These are phyloP conservation scores for Xylariaceae sp. DNA, from an alignment of 2,329 filamentous ascomycete species.

Conservation along the genomic window DNA sequence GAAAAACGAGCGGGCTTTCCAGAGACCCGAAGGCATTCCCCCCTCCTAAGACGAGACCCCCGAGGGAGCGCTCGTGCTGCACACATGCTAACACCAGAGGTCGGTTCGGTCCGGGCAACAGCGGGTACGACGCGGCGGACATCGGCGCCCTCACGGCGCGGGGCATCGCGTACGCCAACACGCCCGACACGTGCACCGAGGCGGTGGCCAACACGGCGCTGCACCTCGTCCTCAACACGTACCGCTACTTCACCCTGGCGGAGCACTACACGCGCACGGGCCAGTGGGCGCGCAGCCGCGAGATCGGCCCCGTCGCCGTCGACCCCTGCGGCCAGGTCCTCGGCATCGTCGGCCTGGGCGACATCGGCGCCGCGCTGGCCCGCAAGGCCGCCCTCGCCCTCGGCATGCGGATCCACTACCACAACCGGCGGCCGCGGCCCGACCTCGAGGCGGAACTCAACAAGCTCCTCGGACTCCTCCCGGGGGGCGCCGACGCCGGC, in stretches of 20 bases:
- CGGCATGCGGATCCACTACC: constrained; percentile 27
- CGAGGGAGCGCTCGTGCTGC: no score
- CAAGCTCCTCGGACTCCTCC: no score
- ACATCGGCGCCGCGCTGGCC: constrained; percentile 25
- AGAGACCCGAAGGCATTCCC: no score
- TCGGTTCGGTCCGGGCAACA: no score
- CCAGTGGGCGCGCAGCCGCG: constrained; percentile 8
- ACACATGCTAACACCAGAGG: no score
- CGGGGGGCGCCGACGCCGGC: no score
- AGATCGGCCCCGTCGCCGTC: constrained; percentile 12
- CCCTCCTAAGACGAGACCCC: no score
- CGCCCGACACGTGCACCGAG: constrained; percentile 21
- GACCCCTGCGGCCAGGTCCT: constrained; percentile 20
- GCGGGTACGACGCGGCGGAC: constrained; percentile 22
- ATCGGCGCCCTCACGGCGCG: constrained; percentile 12
- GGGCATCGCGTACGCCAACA: constrained; percentile 24
- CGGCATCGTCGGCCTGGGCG: constrained; percentile 28
- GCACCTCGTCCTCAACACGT: constrained; percentile 16
- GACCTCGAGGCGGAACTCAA: constrained; percentile 8
- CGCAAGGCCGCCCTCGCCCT: constrained; percentile 19
- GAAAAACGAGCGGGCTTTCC: no score
- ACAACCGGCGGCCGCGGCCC: constrained; percentile 16
- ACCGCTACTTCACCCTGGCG: constrained; percentile 17
- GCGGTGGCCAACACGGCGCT: constrained; percentile 22
- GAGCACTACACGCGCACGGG: constrained; percentile 15